Evolutionary conservation across 106 monocot genomes (phyloP), one percentile per base, ranked within the genome.

Genomic region (Platanthera zijinensis): DNA sequence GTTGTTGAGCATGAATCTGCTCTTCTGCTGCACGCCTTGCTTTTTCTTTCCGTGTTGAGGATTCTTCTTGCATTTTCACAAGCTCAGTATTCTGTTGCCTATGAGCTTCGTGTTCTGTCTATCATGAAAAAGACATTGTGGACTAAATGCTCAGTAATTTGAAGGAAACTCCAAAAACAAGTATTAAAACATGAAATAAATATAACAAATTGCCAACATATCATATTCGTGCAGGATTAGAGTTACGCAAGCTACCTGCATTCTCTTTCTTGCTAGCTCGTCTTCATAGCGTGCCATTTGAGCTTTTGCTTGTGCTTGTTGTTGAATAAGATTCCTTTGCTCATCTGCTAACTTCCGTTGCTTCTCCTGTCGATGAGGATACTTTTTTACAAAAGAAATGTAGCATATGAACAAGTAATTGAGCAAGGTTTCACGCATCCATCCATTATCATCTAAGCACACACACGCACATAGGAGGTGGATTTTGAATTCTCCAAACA

Each of bases 21-120:
- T 96, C 91, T 83, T 96, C 96, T 53, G 91, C 87, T 50, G 93
- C 89, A 54, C 84, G 89, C 52, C 91, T 82, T 28, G 85, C 85
- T 75, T 93, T 80, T 75, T 96, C 93, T 81, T 88, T 96, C 71
- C 93, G 84, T 56, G 84, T 74, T 6, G 89, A 79, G 7, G 96
- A 89, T 32, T 89, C 87, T 79, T 96, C 96, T 86, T 96, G 93
- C 96, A 96, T 96, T 76, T 67, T 96, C 52, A 96, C 96, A 54
- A 93, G 96, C 78, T 96, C 96, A 15, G 50, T 90, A 83, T 96
- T 89, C 52, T 91, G 93, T 53, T 76, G 85, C 67, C 96, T 89
- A 49, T 93, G 88, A 28, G 86, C 80, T 79, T 93, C 96, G 84
- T 93, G 85, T 57, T 91, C 96, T 57, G 86, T 87, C 96, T 96